Percentiles rank a stretch among this genome's conserved stretches.
Conservation (phyloP, 495 filamentous ascomycete species). For the Aspergillus ellipticus region DNA sequence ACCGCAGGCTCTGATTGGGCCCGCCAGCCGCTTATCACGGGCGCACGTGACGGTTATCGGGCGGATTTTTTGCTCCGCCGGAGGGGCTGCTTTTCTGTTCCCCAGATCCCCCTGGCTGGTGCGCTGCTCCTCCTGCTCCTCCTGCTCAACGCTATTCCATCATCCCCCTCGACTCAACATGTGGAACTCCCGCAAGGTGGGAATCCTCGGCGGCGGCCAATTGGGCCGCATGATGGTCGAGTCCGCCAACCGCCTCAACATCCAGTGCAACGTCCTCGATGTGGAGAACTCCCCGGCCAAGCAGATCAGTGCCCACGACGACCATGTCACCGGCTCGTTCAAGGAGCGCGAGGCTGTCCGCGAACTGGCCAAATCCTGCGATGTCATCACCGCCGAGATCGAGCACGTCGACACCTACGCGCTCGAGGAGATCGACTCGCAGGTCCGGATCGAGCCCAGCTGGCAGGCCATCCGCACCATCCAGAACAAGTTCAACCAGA, state of each 20-base stretch:
- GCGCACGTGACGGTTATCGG: slow-evolving; percentile 22
- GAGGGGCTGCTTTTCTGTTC: slow-evolving; percentile 27
- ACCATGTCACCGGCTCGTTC: slow-evolving; percentile 82
- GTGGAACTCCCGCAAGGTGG: slow-evolving; percentile 54
- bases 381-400: slow-evolving; percentile 93
- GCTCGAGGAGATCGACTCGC: slow-evolving; percentile 75
- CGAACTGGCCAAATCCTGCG: slow-evolving; percentile 69
- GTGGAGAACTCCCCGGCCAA: slow-evolving; percentile 78
- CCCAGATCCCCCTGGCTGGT: slow-evolving; percentile 11
- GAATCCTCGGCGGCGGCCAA: slow-evolving; percentile 75
- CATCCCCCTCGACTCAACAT: slow-evolving; percentile 19
- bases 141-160: slow-evolving; percentile 9
- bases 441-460: slow-evolving; percentile 70
- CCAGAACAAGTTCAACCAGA: slow-evolving; percentile 95
- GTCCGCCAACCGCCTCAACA: slow-evolving; percentile 80
- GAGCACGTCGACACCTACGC: slow-evolving; percentile 94
- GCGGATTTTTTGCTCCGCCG: slow-evolving; percentile 15
- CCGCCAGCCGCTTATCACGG: slow-evolving; percentile 14
- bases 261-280: slow-evolving; percentile 79
- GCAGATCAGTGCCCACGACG: slow-evolving; percentile 73
- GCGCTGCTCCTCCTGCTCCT: slow-evolving; percentile 1
- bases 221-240: slow-evolving; percentile 95
- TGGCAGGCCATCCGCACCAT: slow-evolving; percentile 88
- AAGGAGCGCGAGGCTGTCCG: slow-evolving; percentile 72
- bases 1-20: slow-evolving; percentile 9